Evolutionary conservation across 1,284 basidiomycete genomes (phyloP).

Genomic region (Ganoderma resinaceum): DNA sequence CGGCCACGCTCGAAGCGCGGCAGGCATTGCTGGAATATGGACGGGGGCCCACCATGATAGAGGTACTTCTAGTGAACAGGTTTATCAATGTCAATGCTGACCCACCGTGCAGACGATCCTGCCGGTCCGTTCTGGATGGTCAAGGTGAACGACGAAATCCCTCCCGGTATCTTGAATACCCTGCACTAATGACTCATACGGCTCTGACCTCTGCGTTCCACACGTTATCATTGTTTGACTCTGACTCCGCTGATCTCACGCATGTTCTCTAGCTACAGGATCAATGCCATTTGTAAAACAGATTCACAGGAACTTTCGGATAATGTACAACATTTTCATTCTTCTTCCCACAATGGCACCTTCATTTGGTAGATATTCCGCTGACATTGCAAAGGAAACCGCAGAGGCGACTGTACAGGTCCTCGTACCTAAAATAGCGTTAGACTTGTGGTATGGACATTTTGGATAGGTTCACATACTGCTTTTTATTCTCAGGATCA

Average conservation of each 20-base stretch:
- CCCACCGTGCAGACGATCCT: constrained; percentile 56
- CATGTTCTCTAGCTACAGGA: neutral
- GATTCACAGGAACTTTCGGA: neutral
- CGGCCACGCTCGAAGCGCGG: constrained; percentile 65
- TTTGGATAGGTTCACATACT: constrained; percentile 45
- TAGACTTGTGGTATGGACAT: neutral
- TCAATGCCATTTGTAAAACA: constrained; percentile 16
- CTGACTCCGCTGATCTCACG: neutral
- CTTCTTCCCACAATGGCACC: neutral
- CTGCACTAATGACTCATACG: constrained; percentile 12
- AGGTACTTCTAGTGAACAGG: constrained; percentile 32
- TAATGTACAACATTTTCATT: constrained; percentile 2
- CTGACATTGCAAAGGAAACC: constrained; percentile 53
- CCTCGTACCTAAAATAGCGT: constrained; percentile 52
- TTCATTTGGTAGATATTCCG: constrained; percentile 18
- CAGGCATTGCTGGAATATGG: constrained; percentile 72
- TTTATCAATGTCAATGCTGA: neutral
- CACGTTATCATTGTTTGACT: neutral
- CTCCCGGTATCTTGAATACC: constrained; percentile 24
- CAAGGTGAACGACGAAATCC: constrained; percentile 49
- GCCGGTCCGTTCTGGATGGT: constrained; percentile 71
- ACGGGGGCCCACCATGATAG: constrained; percentile 64
- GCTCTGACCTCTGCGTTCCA: neutral
- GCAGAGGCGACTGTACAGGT: constrained; percentile 63
- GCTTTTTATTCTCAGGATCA: constrained; percentile 67